Percentiles rank a stretch among this genome's conserved stretches.
Evolutionary conservation across 148 eudicot genomes (phyloP).

Genomic region (Salicornia ramosissima): DNA sequence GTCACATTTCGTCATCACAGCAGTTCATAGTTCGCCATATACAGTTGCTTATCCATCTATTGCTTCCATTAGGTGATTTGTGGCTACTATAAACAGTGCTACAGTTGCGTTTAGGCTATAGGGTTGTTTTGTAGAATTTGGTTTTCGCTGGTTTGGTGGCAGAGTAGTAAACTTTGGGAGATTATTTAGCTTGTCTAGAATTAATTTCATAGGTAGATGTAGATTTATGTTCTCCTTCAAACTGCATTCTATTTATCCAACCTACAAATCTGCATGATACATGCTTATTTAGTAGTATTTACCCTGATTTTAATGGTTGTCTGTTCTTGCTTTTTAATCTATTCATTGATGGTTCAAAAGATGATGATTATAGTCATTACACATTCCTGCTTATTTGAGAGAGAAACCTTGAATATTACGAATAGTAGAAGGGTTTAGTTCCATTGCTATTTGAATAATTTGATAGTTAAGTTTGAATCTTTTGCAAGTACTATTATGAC

Average conservation of each 20-base stretch:
- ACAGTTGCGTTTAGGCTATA: conserved; percentile 3
- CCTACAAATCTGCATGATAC: conserved; percentile 5
- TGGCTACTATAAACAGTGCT: conserved; percentile 5
- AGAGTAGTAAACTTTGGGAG: conserved; percentile 8
- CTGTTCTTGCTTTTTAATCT: no score
- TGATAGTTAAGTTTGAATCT: no score
- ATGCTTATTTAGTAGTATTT: background rate
- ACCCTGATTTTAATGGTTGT: background rate
- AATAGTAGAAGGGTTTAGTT: no score
- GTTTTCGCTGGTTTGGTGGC: conserved; percentile 15
- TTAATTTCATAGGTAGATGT: conserved; percentile 19
- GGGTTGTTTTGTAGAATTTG: conserved; percentile 17
- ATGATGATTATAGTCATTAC: no score
- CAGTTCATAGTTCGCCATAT: conserved; percentile 7
- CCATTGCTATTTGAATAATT: no score
- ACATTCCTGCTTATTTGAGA: no score
- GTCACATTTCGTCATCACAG: conserved; percentile 3
- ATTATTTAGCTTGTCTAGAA: conserved; percentile 23
- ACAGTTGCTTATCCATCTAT: background rate
- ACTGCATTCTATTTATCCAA: conserved; percentile 21
- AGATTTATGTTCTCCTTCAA: conserved; percentile 12
- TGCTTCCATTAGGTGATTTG: conserved; percentile 9
- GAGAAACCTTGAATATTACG: no score
- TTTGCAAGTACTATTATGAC: no score
- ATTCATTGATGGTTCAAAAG: no score